Base-by-base conservation (phyloP, 2,329 filamentous ascomycete species). In the Fusarium sp. region DNA sequence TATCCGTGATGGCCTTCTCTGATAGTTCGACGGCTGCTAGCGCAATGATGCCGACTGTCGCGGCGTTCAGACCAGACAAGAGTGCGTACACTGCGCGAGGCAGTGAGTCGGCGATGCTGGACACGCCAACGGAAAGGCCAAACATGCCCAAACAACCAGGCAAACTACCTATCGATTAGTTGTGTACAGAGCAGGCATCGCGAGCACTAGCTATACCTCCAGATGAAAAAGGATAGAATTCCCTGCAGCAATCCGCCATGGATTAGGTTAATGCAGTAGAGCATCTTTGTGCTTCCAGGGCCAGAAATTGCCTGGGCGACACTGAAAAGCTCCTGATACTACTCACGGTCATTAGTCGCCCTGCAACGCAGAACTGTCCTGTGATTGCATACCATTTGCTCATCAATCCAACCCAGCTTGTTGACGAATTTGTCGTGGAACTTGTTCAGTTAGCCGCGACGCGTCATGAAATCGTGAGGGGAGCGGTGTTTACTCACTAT, bases 251-350 rank as follows among this genome's bases (percentile, higher is more conserved):
- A 79, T 0, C 89, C 89, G 12, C 83, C 84, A 61, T 88, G 88
- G 11, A 92, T 83, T 19, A 91, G 76, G 36, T 88, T 86, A 39
- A 93, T 87, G 60, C 86, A 90, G 62, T 91, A 92, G 0, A 87
- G 74, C 86, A 93, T 90, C 73, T 93, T 93, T 3, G 90, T 92
- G 64, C 86, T 90, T 0, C 70, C 90, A 0, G 90, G 91, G 0
- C 90, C 90, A 0, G 87, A 88, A 3, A 92, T 80, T 2, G 88
- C 87, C 77, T 93, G 90, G 19, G 84, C 86, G 44, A 93, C 78
- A 24, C 87, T 89, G 75, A 93, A 93, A 0, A 93, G 82, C 71
- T 93, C 90, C 75, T 91, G 88, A 76, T 89, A 92, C 87, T 90
- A 44, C 5, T 4, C 4, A 17, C 0, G 15, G 10, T 4, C 3